Evolutionary conservation across 1,284 basidiomycete genomes (phyloP).

Genomic region (Peniophora sp.): DNA sequence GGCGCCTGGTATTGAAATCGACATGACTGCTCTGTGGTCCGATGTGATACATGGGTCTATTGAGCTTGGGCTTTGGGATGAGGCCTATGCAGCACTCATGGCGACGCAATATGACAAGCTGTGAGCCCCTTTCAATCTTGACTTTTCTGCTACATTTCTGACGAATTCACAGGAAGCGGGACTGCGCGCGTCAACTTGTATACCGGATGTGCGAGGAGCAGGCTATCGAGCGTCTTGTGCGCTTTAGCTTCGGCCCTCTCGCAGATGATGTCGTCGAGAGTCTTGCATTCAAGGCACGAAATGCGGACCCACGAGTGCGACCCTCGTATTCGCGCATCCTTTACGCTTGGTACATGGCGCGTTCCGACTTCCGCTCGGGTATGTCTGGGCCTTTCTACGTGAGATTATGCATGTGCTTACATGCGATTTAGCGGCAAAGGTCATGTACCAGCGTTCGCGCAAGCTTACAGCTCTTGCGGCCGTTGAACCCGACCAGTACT

Average conservation of each 20-base stretch:
- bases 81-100: slow-evolving; percentile 78
- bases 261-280: slow-evolving; percentile 85
- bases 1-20: slow-evolving; percentile 37
- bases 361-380: slow-evolving; percentile 89
- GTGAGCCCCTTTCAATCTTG: slow-evolving; percentile 39
- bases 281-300: slow-evolving; percentile 90
- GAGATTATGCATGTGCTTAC: slow-evolving; percentile 12
- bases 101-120: slow-evolving; percentile 65
- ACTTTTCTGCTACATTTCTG: not conserved
- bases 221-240: slow-evolving; percentile 72
- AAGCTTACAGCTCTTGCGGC: slow-evolving; percentile 58
- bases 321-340: slow-evolving; percentile 90
- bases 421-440: slow-evolving; percentile 61
- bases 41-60: slow-evolving; percentile 73
- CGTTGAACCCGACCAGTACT: slow-evolving; percentile 40
- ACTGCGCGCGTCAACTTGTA: slow-evolving; percentile 74
- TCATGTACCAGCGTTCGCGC: slow-evolving; percentile 91
- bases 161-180: slow-evolving; percentile 55
- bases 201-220: slow-evolving; percentile 92
- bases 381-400: slow-evolving; percentile 21
- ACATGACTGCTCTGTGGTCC: slow-evolving; percentile 67
- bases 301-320: slow-evolving; percentile 79
- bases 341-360: slow-evolving; percentile 88
- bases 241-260: slow-evolving; percentile 82
- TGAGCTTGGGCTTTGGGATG: slow-evolving; percentile 70